These are phyloP conservation scores for Beauveria sp. DNA, from an alignment of 2,329 filamentous ascomycete genomes.

Conservation along the genomic window DNA sequence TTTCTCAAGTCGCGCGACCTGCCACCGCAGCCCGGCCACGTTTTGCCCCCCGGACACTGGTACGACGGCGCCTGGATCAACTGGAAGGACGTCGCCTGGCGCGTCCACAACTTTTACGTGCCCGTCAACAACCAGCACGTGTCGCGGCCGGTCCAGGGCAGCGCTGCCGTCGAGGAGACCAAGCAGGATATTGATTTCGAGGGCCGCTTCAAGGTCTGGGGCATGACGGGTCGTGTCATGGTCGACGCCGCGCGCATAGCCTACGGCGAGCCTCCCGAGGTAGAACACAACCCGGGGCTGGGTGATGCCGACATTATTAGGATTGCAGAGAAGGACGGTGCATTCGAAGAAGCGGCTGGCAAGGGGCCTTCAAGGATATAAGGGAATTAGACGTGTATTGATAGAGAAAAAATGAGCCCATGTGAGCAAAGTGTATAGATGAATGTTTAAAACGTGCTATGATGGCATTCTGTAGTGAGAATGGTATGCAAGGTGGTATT, in stretches of 20 bases:
- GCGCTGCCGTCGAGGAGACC: slow-evolving; percentile 38
- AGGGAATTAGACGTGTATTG: slow-evolving; percentile 14
- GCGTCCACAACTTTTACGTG: slow-evolving; percentile 87
- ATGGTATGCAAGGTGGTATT: background rate
- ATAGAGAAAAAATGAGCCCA: background rate
- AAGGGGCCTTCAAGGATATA: slow-evolving; percentile 19
- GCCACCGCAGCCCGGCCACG: slow-evolving; percentile 28
- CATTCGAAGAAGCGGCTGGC: slow-evolving; percentile 33
- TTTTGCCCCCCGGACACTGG: slow-evolving; percentile 56
- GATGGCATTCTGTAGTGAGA: background rate
- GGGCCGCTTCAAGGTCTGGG: slow-evolving; percentile 76
- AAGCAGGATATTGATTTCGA: slow-evolving; percentile 28
- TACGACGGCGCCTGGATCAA: slow-evolving; percentile 77
- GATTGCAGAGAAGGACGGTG: slow-evolving; percentile 36
- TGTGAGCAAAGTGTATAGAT: background rate
- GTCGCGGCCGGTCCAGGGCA: slow-evolving; percentile 48
- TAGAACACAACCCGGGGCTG: slow-evolving; percentile 56
- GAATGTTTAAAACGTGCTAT: background rate
- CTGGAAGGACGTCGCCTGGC: slow-evolving; percentile 74
- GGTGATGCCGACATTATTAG: slow-evolving; percentile 48
- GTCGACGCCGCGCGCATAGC: slow-evolving; percentile 83
- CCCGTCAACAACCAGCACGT: slow-evolving; percentile 66
- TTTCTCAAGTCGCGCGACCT: slow-evolving; percentile 63
- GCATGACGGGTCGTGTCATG: slow-evolving; percentile 86
- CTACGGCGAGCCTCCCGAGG: slow-evolving; percentile 75